phyloP scores from a whole-genome alignment of 371 early-diverging fungal species.

The Circinella minor region DNA sequence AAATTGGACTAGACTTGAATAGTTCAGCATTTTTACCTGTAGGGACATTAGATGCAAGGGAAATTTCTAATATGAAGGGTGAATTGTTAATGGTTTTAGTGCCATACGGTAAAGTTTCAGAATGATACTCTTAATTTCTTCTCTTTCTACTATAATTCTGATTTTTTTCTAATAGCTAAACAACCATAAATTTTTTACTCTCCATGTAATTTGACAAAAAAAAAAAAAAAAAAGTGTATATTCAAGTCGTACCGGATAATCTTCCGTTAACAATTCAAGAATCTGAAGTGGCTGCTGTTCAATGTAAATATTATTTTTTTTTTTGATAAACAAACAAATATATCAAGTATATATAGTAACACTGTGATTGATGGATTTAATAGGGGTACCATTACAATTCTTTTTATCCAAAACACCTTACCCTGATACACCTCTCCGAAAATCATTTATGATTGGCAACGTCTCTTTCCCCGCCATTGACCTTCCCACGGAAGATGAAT shows the following conservation, averaged over 20 bases:
- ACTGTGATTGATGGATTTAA: neutral
- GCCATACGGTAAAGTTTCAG: conserved; percentile 54
- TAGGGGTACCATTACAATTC: conserved; percentile 56
- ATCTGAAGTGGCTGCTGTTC: conserved; percentile 65
- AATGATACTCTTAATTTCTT: neutral
- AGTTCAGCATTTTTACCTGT: conserved; percentile 50
- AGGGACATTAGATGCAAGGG: conserved; percentile 71
- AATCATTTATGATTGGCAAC: conserved; percentile 34
- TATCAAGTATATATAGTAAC: neutral
- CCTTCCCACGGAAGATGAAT: conserved; percentile 40
- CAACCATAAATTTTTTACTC: neutral
- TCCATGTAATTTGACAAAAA: no score
- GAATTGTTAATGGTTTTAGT: conserved; percentile 64
- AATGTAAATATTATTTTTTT: conserved; percentile 56
- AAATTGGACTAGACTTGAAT: conserved; percentile 65
- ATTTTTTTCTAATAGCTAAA: neutral
- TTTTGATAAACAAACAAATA: neutral
- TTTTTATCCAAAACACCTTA: conserved; percentile 47
- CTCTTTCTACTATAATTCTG: neutral
- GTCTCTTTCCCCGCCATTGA: conserved; percentile 45
- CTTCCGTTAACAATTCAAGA: conserved; percentile 56
- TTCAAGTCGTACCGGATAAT: conserved; percentile 61
- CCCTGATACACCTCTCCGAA: conserved; percentile 35
- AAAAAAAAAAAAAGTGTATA: conserved; percentile 48
- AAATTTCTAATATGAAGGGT: conserved; percentile 56